Evolutionary conservation across 1,284 basidiomycete species (phyloP).

Genomic region (Apiotrichum domesticum): DNA sequence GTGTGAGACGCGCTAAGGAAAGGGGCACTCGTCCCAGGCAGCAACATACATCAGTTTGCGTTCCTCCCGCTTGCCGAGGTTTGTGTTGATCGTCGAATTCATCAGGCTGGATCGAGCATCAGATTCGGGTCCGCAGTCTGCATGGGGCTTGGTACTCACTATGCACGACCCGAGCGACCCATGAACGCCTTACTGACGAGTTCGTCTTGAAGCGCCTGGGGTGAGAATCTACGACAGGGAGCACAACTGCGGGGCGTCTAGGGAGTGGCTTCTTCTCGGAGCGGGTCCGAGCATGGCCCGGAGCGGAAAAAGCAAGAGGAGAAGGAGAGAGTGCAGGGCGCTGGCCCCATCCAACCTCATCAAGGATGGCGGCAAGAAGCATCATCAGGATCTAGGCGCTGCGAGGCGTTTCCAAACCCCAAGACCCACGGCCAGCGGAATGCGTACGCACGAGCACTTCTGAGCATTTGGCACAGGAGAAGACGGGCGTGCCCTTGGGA

Average conservation of each 20-base stretch:
- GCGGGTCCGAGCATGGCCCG: no score
- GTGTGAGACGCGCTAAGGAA: background rate
- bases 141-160: conserved; percentile 25
- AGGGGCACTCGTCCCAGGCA: background rate
- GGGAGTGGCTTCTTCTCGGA: no score
- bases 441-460: conserved; percentile 27
- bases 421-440: no score
- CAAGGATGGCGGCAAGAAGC: no score
- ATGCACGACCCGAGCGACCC: conserved; percentile 43
- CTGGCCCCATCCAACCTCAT: no score
- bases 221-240: background rate
- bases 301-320: no score
- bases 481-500: conserved; percentile 35
- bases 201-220: conserved; percentile 45
- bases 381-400: no score
- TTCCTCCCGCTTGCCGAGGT: conserved; percentile 40
- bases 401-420: no score
- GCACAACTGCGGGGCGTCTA: no score
- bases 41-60: conserved; percentile 37
- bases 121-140: background rate
- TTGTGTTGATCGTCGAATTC: conserved; percentile 47
- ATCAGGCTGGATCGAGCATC: conserved; percentile 28
- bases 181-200: conserved; percentile 45
- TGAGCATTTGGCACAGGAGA: conserved; percentile 41
- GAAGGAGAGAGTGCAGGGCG: no score